Evolutionary conservation across 768 basidiomycete species (phyloP).

Genomic region (Hortiboletus campestris): DNA sequence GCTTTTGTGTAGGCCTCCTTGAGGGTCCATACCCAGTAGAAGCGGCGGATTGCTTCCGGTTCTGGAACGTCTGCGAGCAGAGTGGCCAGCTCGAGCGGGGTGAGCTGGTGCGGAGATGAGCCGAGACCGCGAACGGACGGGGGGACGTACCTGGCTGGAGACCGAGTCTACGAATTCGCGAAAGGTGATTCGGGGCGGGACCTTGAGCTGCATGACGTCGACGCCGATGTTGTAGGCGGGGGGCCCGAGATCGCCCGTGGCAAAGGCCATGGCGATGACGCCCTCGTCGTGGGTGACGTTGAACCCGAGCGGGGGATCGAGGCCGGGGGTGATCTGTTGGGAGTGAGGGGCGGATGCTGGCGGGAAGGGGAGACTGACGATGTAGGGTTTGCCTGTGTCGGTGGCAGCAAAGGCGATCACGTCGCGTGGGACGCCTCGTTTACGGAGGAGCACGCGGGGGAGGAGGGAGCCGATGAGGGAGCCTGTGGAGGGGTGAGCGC

Average conservation of each 20-base stretch:
- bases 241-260: constrained; percentile 46
- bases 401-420: constrained; percentile 57
- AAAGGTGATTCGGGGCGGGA: constrained; percentile 59
- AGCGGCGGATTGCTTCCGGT: constrained; percentile 53
- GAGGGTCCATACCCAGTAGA: constrained; percentile 86
- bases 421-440: constrained; percentile 49
- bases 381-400: constrained; percentile 70
- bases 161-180: constrained; percentile 61
- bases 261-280: constrained; percentile 64
- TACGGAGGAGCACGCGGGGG: constrained; percentile 58
- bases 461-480: constrained; percentile 77
- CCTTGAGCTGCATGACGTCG: constrained; percentile 76
- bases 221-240: constrained; percentile 63
- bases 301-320: constrained; percentile 63
- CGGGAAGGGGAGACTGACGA: constrained; percentile 43
- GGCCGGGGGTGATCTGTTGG: constrained; percentile 41
- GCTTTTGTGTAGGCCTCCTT: constrained; percentile 94
- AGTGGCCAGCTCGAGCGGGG: constrained; percentile 33
- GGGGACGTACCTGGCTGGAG: constrained; percentile 55
- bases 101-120: constrained; percentile 36
- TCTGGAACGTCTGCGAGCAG: constrained; percentile 41
- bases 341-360: constrained; percentile 3
- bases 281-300: constrained; percentile 83
- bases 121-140: background rate
- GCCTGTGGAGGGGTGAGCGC: constrained; percentile 43